Evolutionary conservation across 106 monocot genomes (phyloP).

Genomic region (Dioscorea zingiberensis): DNA sequence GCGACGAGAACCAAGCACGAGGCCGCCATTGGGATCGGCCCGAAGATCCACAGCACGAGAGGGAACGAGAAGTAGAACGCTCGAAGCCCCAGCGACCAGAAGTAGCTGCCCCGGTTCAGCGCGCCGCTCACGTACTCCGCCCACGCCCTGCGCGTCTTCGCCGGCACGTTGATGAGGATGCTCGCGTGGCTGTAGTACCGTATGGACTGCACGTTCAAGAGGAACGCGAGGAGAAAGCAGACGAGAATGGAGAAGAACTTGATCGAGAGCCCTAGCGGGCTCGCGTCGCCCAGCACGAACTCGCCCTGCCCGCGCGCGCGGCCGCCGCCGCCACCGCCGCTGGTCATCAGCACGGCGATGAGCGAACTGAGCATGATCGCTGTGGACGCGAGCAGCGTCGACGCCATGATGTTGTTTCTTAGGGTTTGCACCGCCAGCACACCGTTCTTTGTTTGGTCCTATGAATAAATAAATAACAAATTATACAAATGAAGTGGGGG

Average conservation of each 20-base stretch:
- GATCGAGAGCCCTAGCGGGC: constrained; percentile 12
- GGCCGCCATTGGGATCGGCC: constrained; percentile 52
- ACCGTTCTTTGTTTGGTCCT: constrained; percentile 56
- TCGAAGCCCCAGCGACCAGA: constrained; percentile 72
- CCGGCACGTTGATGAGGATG: constrained; percentile 64
- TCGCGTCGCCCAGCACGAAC: constrained; percentile 25
- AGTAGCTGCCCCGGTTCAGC: constrained; percentile 51
- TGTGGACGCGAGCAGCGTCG: constrained; percentile 58
- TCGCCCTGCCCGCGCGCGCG: background rate
- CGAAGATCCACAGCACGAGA: constrained; percentile 70
- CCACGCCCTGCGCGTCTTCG: background rate
- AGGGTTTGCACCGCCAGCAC: constrained; percentile 72
- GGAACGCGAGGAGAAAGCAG: constrained; percentile 75
- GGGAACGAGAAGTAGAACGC: constrained; percentile 81
- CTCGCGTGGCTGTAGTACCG: constrained; percentile 81
- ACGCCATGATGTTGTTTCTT: constrained; percentile 87
- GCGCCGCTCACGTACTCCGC: constrained; percentile 38
- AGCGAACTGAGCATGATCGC: constrained; percentile 67
- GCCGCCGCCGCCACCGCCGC: constrained; percentile 7
- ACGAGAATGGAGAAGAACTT: constrained; percentile 66
- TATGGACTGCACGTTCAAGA: constrained; percentile 62
- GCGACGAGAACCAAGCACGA: constrained; percentile 34
- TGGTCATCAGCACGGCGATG: constrained; percentile 55
- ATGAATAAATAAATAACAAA: background rate
- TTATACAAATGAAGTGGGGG: no score